Base-by-base conservation (phyloP, 345 rosid genomes). In the Garcia nutans region DNA sequence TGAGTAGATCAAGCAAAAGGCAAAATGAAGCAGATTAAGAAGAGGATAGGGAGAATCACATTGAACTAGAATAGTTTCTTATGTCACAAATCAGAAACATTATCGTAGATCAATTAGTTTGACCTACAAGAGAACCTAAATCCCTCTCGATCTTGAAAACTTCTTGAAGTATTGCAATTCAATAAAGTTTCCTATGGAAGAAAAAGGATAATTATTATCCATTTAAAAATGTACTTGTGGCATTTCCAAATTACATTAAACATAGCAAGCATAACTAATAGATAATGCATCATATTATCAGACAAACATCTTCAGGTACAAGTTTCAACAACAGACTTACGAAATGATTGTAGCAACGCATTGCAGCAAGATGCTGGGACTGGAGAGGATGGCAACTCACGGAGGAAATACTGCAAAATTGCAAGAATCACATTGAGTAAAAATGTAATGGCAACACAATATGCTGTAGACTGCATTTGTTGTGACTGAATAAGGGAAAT, bases 361-460 rank as follows among this genome's bases (percentile, higher is more conserved):
- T 88, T 90, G 88, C 99, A 96, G 85, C 99, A 96, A 55, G 98
- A 91, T 78, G 98, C 97, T 71, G 99, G 99, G 74, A 96, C 97
- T 10, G 99, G 99, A 85, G 98, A 92, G 65, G 99, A 96, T 65
- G 99, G 97, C 87, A 96, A 81, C 82, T 96, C 99, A 22, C 99
- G 93, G 74, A 96, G 84, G 79, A 96, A 85, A 84, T 89, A 96
- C 99, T 96, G 90, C 73, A 65, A 78, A 73, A 73, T 67, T 76
- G 55, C 16, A 71, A 67, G 49, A 77, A 71, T 44, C 66, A 55
- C 17, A 72, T 69, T 62, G 66, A 71, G 63, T 72, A 77, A 84
- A 77, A 72, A 68, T 74, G 9, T 23, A 54, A 42, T 37, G 58
- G 42, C n/a, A 42, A 17, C 64, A 58, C 9, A 44, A 16, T 26